Evolutionary conservation across 2,329 filamentous ascomycete genomes (phyloP).

Genomic region (Pseudopyrenochaeta lycopersici): DNA sequence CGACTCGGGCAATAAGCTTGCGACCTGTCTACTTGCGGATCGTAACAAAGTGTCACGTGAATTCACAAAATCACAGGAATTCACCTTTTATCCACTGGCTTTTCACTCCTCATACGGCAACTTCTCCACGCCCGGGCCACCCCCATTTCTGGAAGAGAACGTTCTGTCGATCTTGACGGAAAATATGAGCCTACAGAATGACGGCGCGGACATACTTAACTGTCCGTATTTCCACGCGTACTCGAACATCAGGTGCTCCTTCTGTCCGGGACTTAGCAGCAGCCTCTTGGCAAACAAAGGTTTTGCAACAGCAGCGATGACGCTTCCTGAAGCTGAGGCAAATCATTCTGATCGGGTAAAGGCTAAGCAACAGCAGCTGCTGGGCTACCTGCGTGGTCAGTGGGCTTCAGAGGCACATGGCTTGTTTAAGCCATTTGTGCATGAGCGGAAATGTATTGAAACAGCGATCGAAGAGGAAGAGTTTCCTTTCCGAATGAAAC

Average conservation of each 20-base stretch:
- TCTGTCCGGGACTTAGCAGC: background rate
- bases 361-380: background rate
- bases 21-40: no score
- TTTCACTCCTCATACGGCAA: background rate
- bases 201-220: background rate
- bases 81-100: no score
- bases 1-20: no score
- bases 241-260: slow-evolving; percentile 1
- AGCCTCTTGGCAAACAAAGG: background rate
- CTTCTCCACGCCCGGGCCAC: background rate
- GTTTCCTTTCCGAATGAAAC: background rate
- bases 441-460: background rate
- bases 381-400: background rate
- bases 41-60: no score
- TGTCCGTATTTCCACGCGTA: slow-evolving; percentile 1
- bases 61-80: no score
- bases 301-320: background rate
- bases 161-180: background rate
- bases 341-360: background rate
- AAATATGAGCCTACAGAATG: slow-evolving; percentile 1
- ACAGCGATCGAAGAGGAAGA: background rate
- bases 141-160: background rate
- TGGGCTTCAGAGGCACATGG: background rate
- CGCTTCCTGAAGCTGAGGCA: background rate
- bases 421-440: background rate